Evolutionary conservation across 208 protist genomes (phyloP).

Genomic region (Kentomonas sorsogonicus): DNA sequence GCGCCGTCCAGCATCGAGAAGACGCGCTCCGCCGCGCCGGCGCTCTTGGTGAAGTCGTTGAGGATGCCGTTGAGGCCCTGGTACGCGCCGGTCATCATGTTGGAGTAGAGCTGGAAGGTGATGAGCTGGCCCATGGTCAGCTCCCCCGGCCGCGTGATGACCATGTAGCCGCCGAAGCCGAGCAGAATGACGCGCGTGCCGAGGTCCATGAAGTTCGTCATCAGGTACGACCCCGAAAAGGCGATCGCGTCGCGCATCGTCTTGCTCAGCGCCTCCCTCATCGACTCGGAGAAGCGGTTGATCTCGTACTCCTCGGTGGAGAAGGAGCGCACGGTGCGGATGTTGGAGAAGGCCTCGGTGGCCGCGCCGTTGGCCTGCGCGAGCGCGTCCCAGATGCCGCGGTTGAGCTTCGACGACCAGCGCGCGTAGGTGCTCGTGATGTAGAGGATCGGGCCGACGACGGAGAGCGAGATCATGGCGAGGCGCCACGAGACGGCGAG

Average conservation of each 20-base stretch:
- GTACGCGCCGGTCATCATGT: conserved; percentile 43
- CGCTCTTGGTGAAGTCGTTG: conserved; percentile 36
- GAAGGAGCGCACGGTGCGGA: conserved; percentile 58
- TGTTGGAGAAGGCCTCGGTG: conserved; percentile 55
- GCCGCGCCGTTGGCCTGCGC: conserved; percentile 45
- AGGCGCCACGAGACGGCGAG: conserved; percentile 39
- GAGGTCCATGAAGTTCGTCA: conserved; percentile 36
- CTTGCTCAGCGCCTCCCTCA: conserved; percentile 37
- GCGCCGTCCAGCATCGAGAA: conserved; percentile 36
- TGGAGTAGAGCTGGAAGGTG: conserved; percentile 51
- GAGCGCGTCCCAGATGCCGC: conserved; percentile 45
- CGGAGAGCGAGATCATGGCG: conserved; percentile 46
- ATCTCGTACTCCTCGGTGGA: conserved; percentile 42
- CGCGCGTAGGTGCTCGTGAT: conserved; percentile 41
- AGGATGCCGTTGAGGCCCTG: conserved; percentile 35
- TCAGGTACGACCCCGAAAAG: conserved; percentile 26
- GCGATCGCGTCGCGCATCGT: conserved; percentile 31
- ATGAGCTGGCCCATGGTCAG: conserved; percentile 44
- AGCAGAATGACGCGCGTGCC: conserved; percentile 29
- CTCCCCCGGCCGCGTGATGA: conserved; percentile 29
- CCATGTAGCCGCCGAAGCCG: conserved; percentile 47
- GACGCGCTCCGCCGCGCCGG: conserved; percentile 44
- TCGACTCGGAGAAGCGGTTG: conserved; percentile 26
- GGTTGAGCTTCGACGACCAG: conserved; percentile 39
- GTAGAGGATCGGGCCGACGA: conserved; percentile 43